Evolutionary conservation across 164 flowering plant genomes (phyloP), one percentile per base, ranked within the genome.

Genomic region (Dillenia turbinata): DNA sequence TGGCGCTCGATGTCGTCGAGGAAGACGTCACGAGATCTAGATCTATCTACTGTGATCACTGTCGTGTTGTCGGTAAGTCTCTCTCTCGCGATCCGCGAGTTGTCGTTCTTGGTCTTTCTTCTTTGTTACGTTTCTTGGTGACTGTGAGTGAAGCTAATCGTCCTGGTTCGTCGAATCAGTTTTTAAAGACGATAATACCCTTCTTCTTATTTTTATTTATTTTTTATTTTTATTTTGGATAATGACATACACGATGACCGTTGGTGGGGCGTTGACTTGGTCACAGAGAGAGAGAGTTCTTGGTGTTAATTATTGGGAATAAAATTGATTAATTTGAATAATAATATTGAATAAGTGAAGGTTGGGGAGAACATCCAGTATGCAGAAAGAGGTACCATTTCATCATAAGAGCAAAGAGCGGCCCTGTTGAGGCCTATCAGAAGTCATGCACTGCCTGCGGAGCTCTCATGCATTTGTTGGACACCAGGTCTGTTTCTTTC

Each of bases 61-160:
- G 97, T 81, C 90, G 94, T 56, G 96, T 89, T 24, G 87, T 92
- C 9, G 97, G 97, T 92, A 85, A 83, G 94, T 80, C 5, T 67
- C 24, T 53, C 65, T 47, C 64, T 15, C 62, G 14, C 9, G 9
- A 15, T 14, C n/a, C 48, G 45, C 10, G 68, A 14, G 40, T 26
- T 33, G 3, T 44, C 12, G 5, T 50, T 56, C 44, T 22, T 13
- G 9, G 11, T 12, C 53, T 8, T 14, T 13, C n/a, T 33, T 33
- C 40, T 33, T 33, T 33, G 40, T 5, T 33, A 33, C 40, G 40
- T 33, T 33, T 33, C 40, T 33, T 33, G 7, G 40, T 33, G 40
- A 33, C 40, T 33, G 40, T 33, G 7, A 33, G 40, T 5, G 0
- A 33, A 33, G 6, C 5, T 33, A 26, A 2, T 5, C 5, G 40